A percentile compares a stretch with the other conserved stretches of the same genome.
phyloP scores from a whole-genome alignment of 2,329 filamentous ascomycete genomes.

The Ophiocordyceps camponoti-floridani region DNA sequence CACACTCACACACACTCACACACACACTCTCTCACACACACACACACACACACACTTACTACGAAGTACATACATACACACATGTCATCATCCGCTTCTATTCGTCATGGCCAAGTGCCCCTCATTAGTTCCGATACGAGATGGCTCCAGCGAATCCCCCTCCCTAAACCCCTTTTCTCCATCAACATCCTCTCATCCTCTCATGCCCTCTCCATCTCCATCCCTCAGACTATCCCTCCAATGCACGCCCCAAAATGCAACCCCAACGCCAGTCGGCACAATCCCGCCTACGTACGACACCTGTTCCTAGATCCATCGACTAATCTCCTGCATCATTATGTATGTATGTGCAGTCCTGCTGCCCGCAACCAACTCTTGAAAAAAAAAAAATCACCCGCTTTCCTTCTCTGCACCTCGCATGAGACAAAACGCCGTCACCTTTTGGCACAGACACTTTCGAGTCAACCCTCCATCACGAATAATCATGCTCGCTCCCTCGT shows the following conservation, averaged over 20 bases:
- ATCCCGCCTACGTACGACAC: too few relatives aligned
- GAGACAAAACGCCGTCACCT: background rate
- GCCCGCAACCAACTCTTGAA: background rate
- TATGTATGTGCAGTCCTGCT: background rate
- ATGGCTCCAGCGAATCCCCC: too few relatives aligned
- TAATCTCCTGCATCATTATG: background rate
- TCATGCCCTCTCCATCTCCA: too few relatives aligned
- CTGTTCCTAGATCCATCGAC: too few relatives aligned
- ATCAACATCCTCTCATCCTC: too few relatives aligned
- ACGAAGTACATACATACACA: background rate
- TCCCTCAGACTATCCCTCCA: too few relatives aligned
- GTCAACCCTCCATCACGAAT: background rate
- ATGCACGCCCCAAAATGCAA: too few relatives aligned
- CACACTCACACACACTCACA: background rate
- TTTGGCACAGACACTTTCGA: background rate
- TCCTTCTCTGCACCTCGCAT: background rate
- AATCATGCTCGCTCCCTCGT: background rate
- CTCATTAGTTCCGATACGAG: too few relatives aligned
- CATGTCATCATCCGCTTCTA: background rate
- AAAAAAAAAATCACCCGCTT: too few relatives aligned
- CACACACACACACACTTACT: background rate
- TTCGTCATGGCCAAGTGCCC: too few relatives aligned
- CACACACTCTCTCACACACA: background rate
- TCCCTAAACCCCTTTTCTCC: too few relatives aligned
- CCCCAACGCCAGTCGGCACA: too few relatives aligned